Evolutionary conservation across 208 protist species (phyloP).

Genomic region (Wallacemonas sp.): DNA sequence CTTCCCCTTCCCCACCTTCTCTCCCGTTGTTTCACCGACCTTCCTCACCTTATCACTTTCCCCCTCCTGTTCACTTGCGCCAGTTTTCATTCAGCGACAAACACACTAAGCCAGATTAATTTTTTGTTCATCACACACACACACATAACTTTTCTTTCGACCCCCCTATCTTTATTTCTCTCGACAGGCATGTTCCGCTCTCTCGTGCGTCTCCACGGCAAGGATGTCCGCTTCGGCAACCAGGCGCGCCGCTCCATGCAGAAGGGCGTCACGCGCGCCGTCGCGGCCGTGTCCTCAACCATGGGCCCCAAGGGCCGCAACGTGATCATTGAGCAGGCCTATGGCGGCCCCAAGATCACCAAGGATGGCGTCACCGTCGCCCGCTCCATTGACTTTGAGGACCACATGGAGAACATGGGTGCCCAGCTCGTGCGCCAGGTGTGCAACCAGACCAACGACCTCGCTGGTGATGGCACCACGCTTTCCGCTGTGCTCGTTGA

Average conservation of each 20-base stretch:
- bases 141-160: constrained; percentile 19
- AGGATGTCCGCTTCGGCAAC: constrained; percentile 96
- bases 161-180: neutral
- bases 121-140: too few species aligned
- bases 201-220: constrained; percentile 58
- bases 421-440: constrained; percentile 97
- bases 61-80: neutral
- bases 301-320: constrained; percentile 99
- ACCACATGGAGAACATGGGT: constrained; percentile 98
- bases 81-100: constrained; percentile 8
- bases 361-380: constrained; percentile 99
- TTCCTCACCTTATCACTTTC: too few species aligned
- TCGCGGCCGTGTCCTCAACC: constrained; percentile 96
- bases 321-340: constrained; percentile 98
- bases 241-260: constrained; percentile 94
- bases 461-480: constrained; percentile 99
- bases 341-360: constrained; percentile 98
- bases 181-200: constrained; percentile 48
- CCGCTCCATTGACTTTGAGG: constrained; percentile 98
- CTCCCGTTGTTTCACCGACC: neutral
- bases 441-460: constrained; percentile 98
- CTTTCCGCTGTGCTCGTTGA: constrained; percentile 99
- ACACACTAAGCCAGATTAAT: too few species aligned
- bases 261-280: constrained; percentile 95
- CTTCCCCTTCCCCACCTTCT: neutral